A percentile compares a stretch with the other conserved stretches of the same genome.
Evolutionary conservation across 768 basidiomycete genomes (phyloP).

Genomic region (Fistulinella prunicolor): DNA sequence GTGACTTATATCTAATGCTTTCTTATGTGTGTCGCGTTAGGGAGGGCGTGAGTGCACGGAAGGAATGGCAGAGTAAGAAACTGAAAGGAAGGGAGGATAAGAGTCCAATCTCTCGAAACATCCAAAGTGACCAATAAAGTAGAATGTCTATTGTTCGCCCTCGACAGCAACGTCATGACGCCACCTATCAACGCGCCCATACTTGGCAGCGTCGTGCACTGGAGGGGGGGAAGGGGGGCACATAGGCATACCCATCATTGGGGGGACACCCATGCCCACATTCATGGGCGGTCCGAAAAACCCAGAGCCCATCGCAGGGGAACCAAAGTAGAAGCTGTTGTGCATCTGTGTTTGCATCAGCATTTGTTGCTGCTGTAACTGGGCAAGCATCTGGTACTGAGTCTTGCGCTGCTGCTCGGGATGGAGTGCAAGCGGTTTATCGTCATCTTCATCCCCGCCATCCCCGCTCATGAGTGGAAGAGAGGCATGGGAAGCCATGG

Average conservation of each 20-base stretch:
- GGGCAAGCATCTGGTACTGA: slow-evolving; percentile 42
- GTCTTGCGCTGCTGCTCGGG: slow-evolving; percentile 78
- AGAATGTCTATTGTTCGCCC: slow-evolving; percentile 40
- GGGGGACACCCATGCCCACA: slow-evolving; percentile 45
- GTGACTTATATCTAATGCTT: slow-evolving; percentile 34
- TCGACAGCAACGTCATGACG: slow-evolving; percentile 74
- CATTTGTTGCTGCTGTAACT: slow-evolving; percentile 57
- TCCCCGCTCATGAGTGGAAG: slow-evolving; percentile 33
- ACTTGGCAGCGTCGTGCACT: slow-evolving; percentile 62
- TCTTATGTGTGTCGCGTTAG: not conserved
- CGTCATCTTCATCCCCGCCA: slow-evolving; percentile 61
- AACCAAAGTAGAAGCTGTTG: slow-evolving; percentile 69
- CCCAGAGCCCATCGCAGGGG: slow-evolving; percentile 60
- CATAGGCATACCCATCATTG: slow-evolving; percentile 39
- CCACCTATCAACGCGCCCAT: slow-evolving; percentile 75
- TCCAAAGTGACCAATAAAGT: slow-evolving; percentile 10
- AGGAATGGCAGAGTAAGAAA: not conserved
- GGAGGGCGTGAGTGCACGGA: slow-evolving; percentile 1
- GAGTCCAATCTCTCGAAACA: slow-evolving; percentile 9
- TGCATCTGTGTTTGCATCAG: slow-evolving; percentile 78
- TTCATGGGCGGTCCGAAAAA: slow-evolving; percentile 62
- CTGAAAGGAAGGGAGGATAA: slow-evolving; percentile 4
- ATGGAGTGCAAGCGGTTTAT: slow-evolving; percentile 67
- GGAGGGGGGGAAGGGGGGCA: slow-evolving; percentile 56
- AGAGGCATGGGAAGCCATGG: slow-evolving; percentile 24